Evolutionary conservation across 805 yeast species (phyloP), one percentile per base, ranked within the genome.

Genomic region (Geotrichum ghanense): DNA sequence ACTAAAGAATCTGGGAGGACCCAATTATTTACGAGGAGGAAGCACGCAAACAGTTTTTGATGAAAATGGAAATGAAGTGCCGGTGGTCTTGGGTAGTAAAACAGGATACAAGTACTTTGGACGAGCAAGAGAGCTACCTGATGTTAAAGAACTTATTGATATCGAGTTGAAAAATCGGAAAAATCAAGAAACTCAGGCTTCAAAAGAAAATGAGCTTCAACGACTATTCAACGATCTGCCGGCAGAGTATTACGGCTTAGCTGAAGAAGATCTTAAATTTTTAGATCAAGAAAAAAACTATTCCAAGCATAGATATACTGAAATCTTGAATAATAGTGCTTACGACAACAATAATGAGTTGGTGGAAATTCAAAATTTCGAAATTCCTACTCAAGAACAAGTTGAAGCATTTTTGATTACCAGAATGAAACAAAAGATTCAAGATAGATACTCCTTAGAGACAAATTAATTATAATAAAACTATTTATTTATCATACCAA

Each of bases 31-130:
- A 17, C 47, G 48, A 9, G 42, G 43, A 17, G 48, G 35, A 7
- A 43, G 25, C 21, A 43, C 46, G 14, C 22, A 16, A 10, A 26
- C 22, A 6, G 21, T 42, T 10, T 51, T 56, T 19, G 31, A 51
- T 10, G 49, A 6, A 51, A 55, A 20, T 62, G 63, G 24, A 35
- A 20, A 39, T 12, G 42, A 39, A 39, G 25, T 16, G 42, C 50
- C 19, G 50, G 46, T n/a, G 45, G 45, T 19, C 52, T 49, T 35
- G 56, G 48, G 17, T 53, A 54, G 43, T 52, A 52, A 41, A 56
- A 67, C 72, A 35, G 87, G 87, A 0, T 78, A 77, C 52, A 66
- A 82, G 47, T 89, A 83, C 62, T 89, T 78, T 63, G 97, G 97
- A 0, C 64, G 95, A 43, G 95, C 95, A 0, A 70, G 76, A 45